A percentile compares a stretch with the other conserved stretches of the same genome.
Evolutionary conservation across 805 yeast species (phyloP).

Genomic region (Wickerhamiella sergipiensis): DNA sequence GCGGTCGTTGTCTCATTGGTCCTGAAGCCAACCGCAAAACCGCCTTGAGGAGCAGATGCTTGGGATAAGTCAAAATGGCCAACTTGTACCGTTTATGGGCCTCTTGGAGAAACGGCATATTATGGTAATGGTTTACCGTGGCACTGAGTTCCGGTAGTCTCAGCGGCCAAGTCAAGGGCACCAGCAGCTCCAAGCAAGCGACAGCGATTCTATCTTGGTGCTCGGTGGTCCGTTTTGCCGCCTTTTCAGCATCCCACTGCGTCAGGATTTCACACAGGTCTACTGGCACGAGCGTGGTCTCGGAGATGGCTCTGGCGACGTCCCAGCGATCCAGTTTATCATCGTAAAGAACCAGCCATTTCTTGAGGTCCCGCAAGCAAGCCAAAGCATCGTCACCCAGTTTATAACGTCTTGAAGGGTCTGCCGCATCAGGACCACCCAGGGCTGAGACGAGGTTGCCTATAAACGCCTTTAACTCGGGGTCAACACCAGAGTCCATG

Average conservation of each 20-base stretch:
- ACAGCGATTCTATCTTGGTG: conserved; percentile 50
- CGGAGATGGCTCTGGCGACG: conserved; percentile 81
- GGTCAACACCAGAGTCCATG: conserved; percentile 15
- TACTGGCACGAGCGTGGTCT: conserved; percentile 53
- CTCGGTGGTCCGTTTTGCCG: conserved; percentile 12
- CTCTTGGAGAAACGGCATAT: conserved; percentile 45
- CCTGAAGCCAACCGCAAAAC: conserved; percentile 44
- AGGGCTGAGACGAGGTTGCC: conserved; percentile 73
- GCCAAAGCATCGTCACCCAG: conserved; percentile 81
- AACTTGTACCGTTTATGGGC: conserved; percentile 63
- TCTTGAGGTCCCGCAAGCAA: conserved; percentile 73
- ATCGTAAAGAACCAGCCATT: conserved; percentile 80
- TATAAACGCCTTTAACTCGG: conserved; percentile 44
- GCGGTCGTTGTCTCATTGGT: conserved; percentile 32
- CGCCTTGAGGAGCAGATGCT: conserved; percentile 54
- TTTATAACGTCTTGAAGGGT: conserved; percentile 42
- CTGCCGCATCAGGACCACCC: conserved; percentile 72
- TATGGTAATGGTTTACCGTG: conserved; percentile 40
- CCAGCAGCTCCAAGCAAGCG: conserved; percentile 65
- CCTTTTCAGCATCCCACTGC: conserved; percentile 45
- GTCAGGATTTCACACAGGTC: conserved; percentile 66
- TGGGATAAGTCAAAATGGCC: conserved; percentile 40
- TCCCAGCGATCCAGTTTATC: conserved; percentile 55
- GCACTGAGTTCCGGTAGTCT: conserved; percentile 41
- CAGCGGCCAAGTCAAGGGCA: conserved; percentile 76